phyloP scores from a whole-genome alignment of 2,329 filamentous ascomycete genomes.

The Penicillium sp. region DNA sequence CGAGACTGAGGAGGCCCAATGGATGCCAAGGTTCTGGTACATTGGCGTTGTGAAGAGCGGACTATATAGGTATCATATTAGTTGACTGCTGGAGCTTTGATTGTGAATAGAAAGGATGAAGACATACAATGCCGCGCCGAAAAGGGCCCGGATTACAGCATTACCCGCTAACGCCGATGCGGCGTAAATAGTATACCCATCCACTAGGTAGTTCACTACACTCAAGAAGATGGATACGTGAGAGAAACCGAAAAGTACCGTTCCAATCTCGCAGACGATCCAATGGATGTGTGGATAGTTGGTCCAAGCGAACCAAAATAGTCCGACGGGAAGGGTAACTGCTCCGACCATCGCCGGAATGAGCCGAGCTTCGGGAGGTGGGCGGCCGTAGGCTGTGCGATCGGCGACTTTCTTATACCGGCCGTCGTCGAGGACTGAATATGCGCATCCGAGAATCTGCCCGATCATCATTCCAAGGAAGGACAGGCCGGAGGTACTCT shows the following conservation, averaged over 20 bases:
- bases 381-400: neutral
- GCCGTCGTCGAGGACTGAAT: conserved; percentile 34
- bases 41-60: too few species aligned
- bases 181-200: too few species aligned
- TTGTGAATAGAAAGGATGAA: too few species aligned
- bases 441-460: conserved; percentile 36
- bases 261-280: conserved; percentile 12
- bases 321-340: conserved; percentile 15
- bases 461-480: conserved; percentile 48
- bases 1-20: too few species aligned
- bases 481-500: conserved; percentile 46
- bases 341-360: conserved; percentile 18
- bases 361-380: conserved; percentile 14
- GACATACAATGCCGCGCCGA: too few species aligned
- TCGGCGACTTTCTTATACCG: conserved; percentile 3
- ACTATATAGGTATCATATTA: too few species aligned
- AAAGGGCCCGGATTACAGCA: too few species aligned
- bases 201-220: conserved; percentile 18
- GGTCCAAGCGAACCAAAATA: conserved; percentile 24
- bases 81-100: too few species aligned
- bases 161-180: too few species aligned
- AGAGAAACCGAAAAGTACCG: conserved; percentile 17
- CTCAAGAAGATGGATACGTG: conserved; percentile 18
- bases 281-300: conserved; percentile 13
- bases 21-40: too few species aligned